phyloP scores from a whole-genome alignment of 2,329 filamentous ascomycete genomes.

The Fusarium multiceps region DNA sequence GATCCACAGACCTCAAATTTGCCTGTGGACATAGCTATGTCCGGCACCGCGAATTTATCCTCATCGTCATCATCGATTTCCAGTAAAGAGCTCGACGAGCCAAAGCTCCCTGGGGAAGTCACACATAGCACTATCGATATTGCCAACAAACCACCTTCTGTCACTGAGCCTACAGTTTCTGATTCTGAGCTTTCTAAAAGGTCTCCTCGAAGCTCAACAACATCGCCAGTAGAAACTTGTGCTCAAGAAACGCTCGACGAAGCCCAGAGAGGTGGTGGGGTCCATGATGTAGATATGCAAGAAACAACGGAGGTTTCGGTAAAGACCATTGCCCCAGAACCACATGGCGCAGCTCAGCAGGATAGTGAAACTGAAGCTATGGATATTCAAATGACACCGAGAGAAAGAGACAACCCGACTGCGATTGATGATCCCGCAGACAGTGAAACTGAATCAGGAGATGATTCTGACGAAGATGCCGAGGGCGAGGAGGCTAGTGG shows the following conservation, averaged over 20 bases:
- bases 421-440: not conserved
- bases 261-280: not conserved
- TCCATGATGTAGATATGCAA: slow-evolving; percentile 7
- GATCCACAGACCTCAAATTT: not conserved
- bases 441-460: not conserved
- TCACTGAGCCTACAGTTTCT: not conserved
- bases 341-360: not conserved
- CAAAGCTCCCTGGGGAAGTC: not conserved
- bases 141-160: not conserved
- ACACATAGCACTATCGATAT: not conserved
- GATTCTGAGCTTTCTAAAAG: slow-evolving; percentile 4
- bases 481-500: not conserved
- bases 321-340: not conserved
- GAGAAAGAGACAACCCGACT: not conserved
- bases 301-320: not conserved
- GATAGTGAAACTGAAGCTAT: not conserved
- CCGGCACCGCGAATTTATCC: slow-evolving; percentile 19
- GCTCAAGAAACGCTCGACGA: not conserved
- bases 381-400: not conserved
- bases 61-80: slow-evolving; percentile 37
- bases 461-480: not conserved
- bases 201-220: not conserved
- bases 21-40: not conserved
- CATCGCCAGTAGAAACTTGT: not conserved
- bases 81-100: slow-evolving; percentile 24